Evolutionary conservation across 2,329 filamentous ascomycete genomes (phyloP).

Genomic region (Aspergillus niger): DNA sequence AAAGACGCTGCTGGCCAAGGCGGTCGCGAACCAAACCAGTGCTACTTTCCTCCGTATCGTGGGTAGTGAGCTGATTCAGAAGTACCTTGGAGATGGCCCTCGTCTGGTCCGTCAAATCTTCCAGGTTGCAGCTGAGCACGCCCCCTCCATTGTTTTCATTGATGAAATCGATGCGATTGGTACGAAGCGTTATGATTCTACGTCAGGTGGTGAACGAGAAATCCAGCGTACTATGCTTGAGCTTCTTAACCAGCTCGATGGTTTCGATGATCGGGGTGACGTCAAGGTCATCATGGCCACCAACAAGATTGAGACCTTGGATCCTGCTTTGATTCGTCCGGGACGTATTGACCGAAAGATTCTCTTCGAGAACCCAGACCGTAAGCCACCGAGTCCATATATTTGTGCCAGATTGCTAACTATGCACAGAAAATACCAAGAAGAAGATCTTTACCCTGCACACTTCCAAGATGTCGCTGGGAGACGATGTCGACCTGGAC

Average conservation of each 20-base stretch:
- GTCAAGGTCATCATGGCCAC: slow-evolving; percentile 99
- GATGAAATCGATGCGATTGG: slow-evolving; percentile 99
- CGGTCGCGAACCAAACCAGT: slow-evolving; percentile 97
- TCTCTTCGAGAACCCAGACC: slow-evolving; percentile 71
- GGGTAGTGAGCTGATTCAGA: slow-evolving; percentile 95
- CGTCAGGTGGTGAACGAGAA: slow-evolving; percentile 93
- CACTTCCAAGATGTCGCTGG: slow-evolving; percentile 97
- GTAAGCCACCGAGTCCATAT: slow-evolving; percentile 45
- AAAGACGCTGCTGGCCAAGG: slow-evolving; percentile 94
- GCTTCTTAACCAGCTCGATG: slow-evolving; percentile 95
- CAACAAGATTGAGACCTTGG: slow-evolving; percentile 98
- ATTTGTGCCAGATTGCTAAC: slow-evolving; percentile 23
- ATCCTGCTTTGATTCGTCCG: slow-evolving; percentile 92
- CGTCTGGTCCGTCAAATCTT: slow-evolving; percentile 91
- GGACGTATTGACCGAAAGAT: slow-evolving; percentile 99
- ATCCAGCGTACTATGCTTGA: slow-evolving; percentile 99
- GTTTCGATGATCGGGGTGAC: slow-evolving; percentile 97
- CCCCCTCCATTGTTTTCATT: slow-evolving; percentile 97
- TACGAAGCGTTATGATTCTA: slow-evolving; percentile 97
- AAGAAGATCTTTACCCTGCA: slow-evolving; percentile 98
- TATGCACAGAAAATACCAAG: slow-evolving; percentile 71
- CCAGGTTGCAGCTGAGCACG: slow-evolving; percentile 88
- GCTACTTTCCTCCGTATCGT: slow-evolving; percentile 97
- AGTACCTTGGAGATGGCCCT: slow-evolving; percentile 95
- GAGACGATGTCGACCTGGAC: slow-evolving; percentile 95